A percentile compares a stretch with the other conserved stretches of the same genome.
Evolutionary conservation across 2,329 filamentous ascomycete species (phyloP).

Genomic region (Parastagonospora nodorum): DNA sequence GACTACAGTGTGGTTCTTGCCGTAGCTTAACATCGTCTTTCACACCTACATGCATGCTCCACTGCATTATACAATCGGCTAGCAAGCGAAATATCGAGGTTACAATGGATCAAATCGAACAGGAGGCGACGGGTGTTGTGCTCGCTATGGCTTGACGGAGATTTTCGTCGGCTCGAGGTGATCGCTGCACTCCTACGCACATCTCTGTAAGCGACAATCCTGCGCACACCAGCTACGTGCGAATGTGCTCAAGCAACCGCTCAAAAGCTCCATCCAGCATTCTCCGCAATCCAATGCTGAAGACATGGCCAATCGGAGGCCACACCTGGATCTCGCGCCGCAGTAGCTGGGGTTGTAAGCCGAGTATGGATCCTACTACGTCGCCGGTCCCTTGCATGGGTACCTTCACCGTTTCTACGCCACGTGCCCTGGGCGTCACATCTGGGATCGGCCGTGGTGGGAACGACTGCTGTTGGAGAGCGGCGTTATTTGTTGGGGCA

Average conservation of each 20-base stretch:
- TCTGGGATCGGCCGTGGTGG: constrained; percentile 16
- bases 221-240: not conserved
- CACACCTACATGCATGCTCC: not conserved
- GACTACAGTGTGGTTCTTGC: not conserved
- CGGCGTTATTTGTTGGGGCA: constrained; percentile 22
- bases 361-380: constrained; percentile 4
- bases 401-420: constrained; percentile 3
- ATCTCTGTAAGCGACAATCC: not conserved
- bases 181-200: not conserved
- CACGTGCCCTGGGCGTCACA: constrained; percentile 9
- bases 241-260: not conserved
- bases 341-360: constrained; percentile 5
- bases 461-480: constrained; percentile 20
- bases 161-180: constrained; percentile 1
- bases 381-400: constrained; percentile 8
- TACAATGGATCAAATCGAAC: not conserved
- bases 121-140: not conserved
- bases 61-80: constrained; percentile 1
- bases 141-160: not conserved
- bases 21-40: not conserved
- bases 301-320: constrained; percentile 15
- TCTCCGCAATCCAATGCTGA: constrained; percentile 3
- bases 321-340: constrained; percentile 1
- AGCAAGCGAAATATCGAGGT: constrained; percentile 1
- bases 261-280: not conserved